phyloP scores from a whole-genome alignment of 352 stramenopile genomes.

The Globisporangium nunn region DNA sequence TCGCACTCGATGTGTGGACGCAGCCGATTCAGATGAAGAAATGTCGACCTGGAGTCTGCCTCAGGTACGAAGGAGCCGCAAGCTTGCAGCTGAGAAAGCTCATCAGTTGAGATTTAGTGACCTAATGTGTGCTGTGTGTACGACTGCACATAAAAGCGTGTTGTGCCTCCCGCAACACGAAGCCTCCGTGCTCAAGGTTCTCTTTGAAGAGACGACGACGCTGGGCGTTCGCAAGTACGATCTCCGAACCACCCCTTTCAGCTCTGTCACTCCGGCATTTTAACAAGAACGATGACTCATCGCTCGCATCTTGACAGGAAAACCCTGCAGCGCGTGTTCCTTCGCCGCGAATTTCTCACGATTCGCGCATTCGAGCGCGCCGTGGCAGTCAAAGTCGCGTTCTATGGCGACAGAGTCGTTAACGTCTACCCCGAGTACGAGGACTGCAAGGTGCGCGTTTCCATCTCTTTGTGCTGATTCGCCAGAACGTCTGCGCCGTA shows the following conservation, averaged over 20 bases:
- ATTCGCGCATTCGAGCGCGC: conserved; percentile 32
- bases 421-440: conserved; percentile 82
- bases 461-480: no score
- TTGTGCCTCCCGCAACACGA: conserved; percentile 64
- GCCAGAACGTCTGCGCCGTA: no score
- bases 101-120: neutral
- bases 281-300: conserved; percentile 1
- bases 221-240: conserved; percentile 77
- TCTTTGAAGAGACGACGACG: conserved; percentile 87
- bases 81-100: neutral
- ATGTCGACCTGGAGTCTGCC: conserved; percentile 59
- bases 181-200: conserved; percentile 31
- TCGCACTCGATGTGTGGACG: conserved; percentile 86
- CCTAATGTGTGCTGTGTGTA: neutral
- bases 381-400: conserved; percentile 60
- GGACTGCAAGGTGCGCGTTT: conserved; percentile 63
- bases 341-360: conserved; percentile 46
- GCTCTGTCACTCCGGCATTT: neutral
- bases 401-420: conserved; percentile 35
- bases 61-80: conserved; percentile 31
- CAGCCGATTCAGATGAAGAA: conserved; percentile 92
- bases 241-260: neutral
- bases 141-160: conserved; percentile 58
- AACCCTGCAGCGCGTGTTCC: conserved; percentile 42
- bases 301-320: conserved; percentile 22